Base-by-base conservation (phyloP, 176 grass and related monocot genomes). In the Aegilops sharonensis region DNA sequence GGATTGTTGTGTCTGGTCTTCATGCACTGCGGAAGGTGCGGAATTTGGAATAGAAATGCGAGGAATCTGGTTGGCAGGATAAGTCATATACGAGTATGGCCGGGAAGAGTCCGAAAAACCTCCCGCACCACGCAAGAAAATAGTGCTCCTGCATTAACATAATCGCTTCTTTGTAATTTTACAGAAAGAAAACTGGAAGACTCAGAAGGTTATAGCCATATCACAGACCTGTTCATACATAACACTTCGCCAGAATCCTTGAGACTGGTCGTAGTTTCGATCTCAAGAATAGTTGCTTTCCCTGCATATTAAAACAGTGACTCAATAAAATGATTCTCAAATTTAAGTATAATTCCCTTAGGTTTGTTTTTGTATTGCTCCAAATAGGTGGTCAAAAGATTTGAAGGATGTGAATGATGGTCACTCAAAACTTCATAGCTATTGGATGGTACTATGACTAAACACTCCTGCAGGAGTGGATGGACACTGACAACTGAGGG, bases 211-310 rank as follows among this genome's bases (percentile, higher is more conserved):
- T 75, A 60, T 10, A 30, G 68, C 29, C 5, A 85, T 68, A 31
- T 42, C 68, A 89, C 78, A 35, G 32, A 98, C 96, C 96, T 93
- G 84, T 94, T 98, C 90, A 95, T 98, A 84, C 96, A 98, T 83
- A 98, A 71, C 32, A 59, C 76, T 89, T 98, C 93, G 14, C 93
- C 93, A 70, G 96, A 92, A 37, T 94, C 84, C 88, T 87, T 94
- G 75, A 91, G 77, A 77, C 79, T 86, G 32, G 86, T 94, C 10
- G 86, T 91, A 50, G 96, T 98, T 88, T 95, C 93, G 0, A 94
- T 32, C 90, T 98, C 96, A 72, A 98, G 60, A 82, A 98, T 60
- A 68, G 90, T 62, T 64, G 96, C 96, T 92, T 98, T 98, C 35
- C 93, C 96, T 98, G 86, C n/a, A 86, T 61, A 89, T 35, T 17